Evolutionary conservation across 805 yeast genomes (phyloP), one percentile per base, ranked within the genome.

Genomic region (Cyberlindnera japonica): DNA sequence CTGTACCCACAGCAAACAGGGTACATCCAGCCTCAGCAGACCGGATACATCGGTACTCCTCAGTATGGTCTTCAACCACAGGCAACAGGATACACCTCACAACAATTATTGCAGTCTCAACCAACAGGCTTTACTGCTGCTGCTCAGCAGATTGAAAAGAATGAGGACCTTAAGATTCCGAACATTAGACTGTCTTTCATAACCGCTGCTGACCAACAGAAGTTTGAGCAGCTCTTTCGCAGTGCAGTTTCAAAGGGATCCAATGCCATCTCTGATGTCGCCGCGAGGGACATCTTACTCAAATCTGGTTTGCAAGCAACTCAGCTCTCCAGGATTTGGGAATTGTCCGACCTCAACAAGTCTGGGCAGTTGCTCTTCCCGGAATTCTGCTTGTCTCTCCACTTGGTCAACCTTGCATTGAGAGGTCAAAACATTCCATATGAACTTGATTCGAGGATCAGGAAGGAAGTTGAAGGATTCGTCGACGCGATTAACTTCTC

Each of bases 371-470:
- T 91, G 45, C 65, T 91, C 52, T 91, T 90, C 58, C 98, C 98
- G 2, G 97, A 91, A 62, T 91, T 91, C 69, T 95, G 95, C 13
- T 69, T 91, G 49, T 89, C 96, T 14, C 79, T 91, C 71, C 91
- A 89, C 61, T 70, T 91, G 51, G 89, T 95, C 58, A 83, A 85
- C 51, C 64, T 78, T 55, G 83, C 83, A 0, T 70, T 86, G 51
- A 79, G 77, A 52, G 95, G 96, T 26, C 89, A 85, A 50, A 68
- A 81, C 8, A 69, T 90, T 45, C 97, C 98, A 3, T 68, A 68
- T 31, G 71, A 69, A 29, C 64, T 91, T 50, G 96, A 95, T 22
- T 73, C 74, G 16, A 79, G 75, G 47, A 78, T 88, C 65, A 70
- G 71, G 56, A 85, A 83, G 57, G 97, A 91, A 62, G 96, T 91